Percentiles rank a stretch among this genome's conserved stretches.
phyloP scores from a whole-genome alignment of 2,329 filamentous ascomycete genomes.

The Paecilomyces sp. region DNA sequence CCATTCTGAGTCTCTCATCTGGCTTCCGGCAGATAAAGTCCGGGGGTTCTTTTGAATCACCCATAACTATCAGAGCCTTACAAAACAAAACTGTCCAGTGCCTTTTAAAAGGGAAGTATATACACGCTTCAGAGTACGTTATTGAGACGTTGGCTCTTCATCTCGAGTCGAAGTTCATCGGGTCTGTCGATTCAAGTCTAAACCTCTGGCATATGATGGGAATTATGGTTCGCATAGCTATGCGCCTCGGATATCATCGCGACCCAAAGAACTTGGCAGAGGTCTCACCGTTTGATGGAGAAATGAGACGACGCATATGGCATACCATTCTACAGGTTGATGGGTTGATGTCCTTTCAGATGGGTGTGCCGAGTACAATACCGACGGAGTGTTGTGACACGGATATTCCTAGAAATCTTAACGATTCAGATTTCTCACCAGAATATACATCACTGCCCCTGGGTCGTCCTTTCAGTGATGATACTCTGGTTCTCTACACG shows the following conservation, averaged over 20 bases:
- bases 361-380: constrained; percentile 55
- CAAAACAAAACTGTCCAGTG: constrained; percentile 39
- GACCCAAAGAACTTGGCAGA: constrained; percentile 43
- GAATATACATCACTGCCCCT: constrained; percentile 42
- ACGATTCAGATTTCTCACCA: constrained; percentile 51
- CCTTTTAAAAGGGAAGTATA: constrained; percentile 47
- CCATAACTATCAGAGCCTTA: constrained; percentile 1
- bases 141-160: constrained; percentile 49
- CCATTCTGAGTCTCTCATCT: constrained; percentile 6
- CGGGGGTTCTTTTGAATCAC: neutral
- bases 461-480: constrained; percentile 43
- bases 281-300: constrained; percentile 47
- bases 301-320: constrained; percentile 35
- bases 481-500: constrained; percentile 36
- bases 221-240: constrained; percentile 47
- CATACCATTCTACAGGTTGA: constrained; percentile 44
- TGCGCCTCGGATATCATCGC: constrained; percentile 51
- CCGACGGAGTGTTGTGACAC: constrained; percentile 53
- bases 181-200: constrained; percentile 46
- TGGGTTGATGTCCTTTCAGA: constrained; percentile 51
- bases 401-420: constrained; percentile 45
- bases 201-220: constrained; percentile 46
- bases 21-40: neutral
- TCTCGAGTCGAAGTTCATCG: constrained; percentile 46
- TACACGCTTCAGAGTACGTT: constrained; percentile 43